Percentiles rank a stretch among this genome's conserved stretches.
These are phyloP conservation scores for Prototheca wickerhamii DNA, from an alignment of 163 green algal genomes.

Conservation along the genomic window DNA sequence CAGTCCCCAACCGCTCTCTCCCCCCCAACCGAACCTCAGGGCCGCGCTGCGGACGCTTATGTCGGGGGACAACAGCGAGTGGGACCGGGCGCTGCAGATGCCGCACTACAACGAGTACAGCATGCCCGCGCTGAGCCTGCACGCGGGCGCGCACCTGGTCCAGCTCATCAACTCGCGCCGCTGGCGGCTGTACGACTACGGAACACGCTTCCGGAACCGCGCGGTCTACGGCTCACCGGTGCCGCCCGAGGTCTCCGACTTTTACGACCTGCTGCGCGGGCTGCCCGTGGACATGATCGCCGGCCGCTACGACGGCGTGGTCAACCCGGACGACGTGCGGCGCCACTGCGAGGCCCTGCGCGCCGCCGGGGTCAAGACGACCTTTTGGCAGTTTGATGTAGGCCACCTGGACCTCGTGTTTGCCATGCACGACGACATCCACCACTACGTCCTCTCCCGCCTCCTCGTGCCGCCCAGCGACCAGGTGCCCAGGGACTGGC, in stretches of 20 bases:
- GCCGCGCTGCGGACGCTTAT: slow-evolving; percentile 34
- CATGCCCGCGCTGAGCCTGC: slow-evolving; percentile 82
- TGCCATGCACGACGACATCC: slow-evolving; percentile 77
- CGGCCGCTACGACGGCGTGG: slow-evolving; percentile 67
- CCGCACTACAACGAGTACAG: slow-evolving; percentile 80
- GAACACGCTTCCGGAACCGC: slow-evolving; percentile 43
- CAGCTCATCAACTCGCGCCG: slow-evolving; percentile 48
- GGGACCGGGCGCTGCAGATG: slow-evolving; percentile 81
- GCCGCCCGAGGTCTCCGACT: slow-evolving; percentile 62
- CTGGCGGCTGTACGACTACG: slow-evolving; percentile 86
- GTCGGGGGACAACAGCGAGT: slow-evolving; percentile 72
- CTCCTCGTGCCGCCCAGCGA: slow-evolving; percentile 15
- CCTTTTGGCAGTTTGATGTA: slow-evolving; percentile 82
- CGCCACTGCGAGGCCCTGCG: slow-evolving; percentile 55
- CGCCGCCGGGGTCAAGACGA: slow-evolving; percentile 47
- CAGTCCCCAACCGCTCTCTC: neutral
- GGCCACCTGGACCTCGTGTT: slow-evolving; percentile 94
- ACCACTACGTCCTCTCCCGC: slow-evolving; percentile 66
- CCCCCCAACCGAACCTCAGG: slow-evolving; percentile 1
- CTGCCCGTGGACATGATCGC: slow-evolving; percentile 81
- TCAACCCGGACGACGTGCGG: slow-evolving; percentile 44
- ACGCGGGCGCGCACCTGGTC: slow-evolving; percentile 46
- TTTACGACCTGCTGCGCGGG: slow-evolving; percentile 59
- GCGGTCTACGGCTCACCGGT: slow-evolving; percentile 49
- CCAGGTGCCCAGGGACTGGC: neutral